phyloP scores from a whole-genome alignment of 805 yeast genomes.

The Torulaspora gathmanii region DNA sequence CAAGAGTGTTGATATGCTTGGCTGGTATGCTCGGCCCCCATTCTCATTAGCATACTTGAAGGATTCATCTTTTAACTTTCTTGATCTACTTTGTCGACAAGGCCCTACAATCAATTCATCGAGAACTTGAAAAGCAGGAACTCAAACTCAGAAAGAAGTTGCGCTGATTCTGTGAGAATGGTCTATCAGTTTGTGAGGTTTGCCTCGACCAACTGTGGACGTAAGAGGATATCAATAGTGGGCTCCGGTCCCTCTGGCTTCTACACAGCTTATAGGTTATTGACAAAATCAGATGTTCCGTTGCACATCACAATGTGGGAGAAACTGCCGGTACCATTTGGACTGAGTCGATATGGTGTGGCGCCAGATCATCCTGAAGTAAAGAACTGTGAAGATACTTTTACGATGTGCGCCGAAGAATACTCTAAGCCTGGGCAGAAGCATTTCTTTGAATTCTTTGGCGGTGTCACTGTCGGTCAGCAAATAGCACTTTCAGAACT shows the following conservation, averaged over 20 bases:
- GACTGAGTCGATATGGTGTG: constrained; percentile 90
- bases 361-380: constrained; percentile 99
- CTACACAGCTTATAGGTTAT: constrained; percentile 73
- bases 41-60: too few species aligned
- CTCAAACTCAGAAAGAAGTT: not conserved
- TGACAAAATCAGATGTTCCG: constrained; percentile 44
- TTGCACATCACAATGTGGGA: constrained; percentile 72
- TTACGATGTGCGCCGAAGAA: constrained; percentile 46
- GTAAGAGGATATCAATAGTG: constrained; percentile 57
- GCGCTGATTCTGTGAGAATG: not conserved
- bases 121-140: not conserved
- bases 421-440: constrained; percentile 24
- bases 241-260: constrained; percentile 98
- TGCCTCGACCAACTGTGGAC: constrained; percentile 5
- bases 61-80: too few species aligned
- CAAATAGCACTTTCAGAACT: constrained; percentile 52
- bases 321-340: constrained; percentile 82
- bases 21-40: too few species aligned
- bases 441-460: constrained; percentile 52
- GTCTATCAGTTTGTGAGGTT: constrained; percentile 3
- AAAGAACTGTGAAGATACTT: constrained; percentile 68
- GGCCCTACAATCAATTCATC: not conserved
- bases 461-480: constrained; percentile 66
- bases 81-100: not conserved
- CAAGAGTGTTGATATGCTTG: too few species aligned